Conservation (phyloP, 2,329 filamentous ascomycete species). For the Gremmenia infestans region DNA sequence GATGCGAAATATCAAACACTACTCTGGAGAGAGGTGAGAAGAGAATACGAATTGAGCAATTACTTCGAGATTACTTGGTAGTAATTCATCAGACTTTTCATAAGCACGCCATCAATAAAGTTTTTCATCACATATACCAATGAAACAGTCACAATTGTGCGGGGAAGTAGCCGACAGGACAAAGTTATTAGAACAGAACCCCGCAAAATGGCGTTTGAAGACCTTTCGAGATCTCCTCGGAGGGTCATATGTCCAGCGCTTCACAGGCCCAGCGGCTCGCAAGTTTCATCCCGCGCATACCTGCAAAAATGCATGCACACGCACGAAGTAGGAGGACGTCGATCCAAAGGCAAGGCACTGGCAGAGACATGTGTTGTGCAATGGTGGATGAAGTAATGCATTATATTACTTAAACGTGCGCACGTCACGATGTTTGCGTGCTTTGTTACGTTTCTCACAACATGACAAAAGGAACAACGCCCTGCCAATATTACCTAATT, state of each 20-base stretch:
- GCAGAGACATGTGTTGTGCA: neutral
- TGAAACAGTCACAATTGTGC: neutral
- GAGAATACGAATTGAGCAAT: neutral
- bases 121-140: neutral
- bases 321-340: neutral
- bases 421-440: slow-evolving; percentile 2
- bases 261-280: neutral
- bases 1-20: neutral
- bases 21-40: neutral
- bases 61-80: neutral
- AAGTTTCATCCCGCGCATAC: neutral
- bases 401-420: neutral
- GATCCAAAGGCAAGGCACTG: neutral
- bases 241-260: slow-evolving; percentile 14
- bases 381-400: slow-evolving; percentile 15
- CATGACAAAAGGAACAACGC: neutral
- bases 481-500: slow-evolving; percentile 12
- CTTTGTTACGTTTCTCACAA: slow-evolving; percentile 1
- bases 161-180: neutral
- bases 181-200: slow-evolving; percentile 3
- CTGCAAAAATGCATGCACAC: neutral
- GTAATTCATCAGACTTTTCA: neutral
- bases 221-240: slow-evolving; percentile 22
- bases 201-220: slow-evolving; percentile 16
- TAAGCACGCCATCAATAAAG: neutral